phyloP scores from a whole-genome alignment of 768 basidiomycete species.

The Suillus ampliporus region DNA sequence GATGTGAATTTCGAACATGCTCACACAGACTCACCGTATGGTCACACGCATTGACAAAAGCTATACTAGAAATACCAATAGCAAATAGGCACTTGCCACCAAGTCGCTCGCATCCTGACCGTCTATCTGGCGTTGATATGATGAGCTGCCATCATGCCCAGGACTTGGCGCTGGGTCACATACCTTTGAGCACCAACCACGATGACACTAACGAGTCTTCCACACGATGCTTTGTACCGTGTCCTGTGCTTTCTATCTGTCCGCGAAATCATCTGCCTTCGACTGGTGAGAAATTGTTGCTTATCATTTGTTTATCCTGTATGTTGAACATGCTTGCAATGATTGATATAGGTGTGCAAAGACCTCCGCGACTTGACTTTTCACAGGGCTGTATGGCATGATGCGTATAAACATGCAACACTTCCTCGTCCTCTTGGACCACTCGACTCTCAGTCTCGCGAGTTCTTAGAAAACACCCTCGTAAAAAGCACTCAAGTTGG shows the following conservation, averaged over 20 bases:
- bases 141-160: background rate
- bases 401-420: background rate
- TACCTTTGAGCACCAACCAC: background rate
- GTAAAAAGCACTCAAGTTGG: conserved; percentile 6
- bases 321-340: background rate
- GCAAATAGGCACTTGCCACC: conserved; percentile 1
- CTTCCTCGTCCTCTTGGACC: conserved; percentile 8
- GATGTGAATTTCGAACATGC: no score
- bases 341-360: conserved; percentile 4
- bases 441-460: conserved; percentile 9
- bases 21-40: no score
- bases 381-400: conserved; percentile 1
- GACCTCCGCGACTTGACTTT: conserved; percentile 5
- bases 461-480: background rate
- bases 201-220: background rate
- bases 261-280: conserved; percentile 10
- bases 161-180: background rate
- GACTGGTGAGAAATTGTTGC: background rate
- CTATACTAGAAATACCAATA: background rate
- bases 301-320: background rate
- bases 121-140: background rate
- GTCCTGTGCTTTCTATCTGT: conserved; percentile 2
- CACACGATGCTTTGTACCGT: conserved; percentile 3
- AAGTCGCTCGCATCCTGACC: background rate
- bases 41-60: conserved; percentile 1